Conservation (phyloP, 176 grass and related monocot genomes). For the Urochloa ruziziensis region DNA sequence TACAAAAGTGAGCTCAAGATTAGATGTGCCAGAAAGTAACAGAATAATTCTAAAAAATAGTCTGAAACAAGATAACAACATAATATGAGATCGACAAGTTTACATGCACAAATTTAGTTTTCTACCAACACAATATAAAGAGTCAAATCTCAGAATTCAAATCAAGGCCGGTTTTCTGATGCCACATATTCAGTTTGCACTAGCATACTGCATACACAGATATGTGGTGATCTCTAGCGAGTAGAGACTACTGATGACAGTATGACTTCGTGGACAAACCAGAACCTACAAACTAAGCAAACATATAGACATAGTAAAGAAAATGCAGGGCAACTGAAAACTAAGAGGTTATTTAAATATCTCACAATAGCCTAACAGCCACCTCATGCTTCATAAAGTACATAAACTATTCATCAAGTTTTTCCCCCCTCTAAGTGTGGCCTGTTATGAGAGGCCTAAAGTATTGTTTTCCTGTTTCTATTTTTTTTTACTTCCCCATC, state of each 20-base stretch:
- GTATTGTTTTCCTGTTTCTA: not conserved
- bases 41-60: not conserved
- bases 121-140: not conserved
- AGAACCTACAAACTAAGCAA: not conserved
- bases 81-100: not conserved
- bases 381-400: not conserved
- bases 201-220: not conserved
- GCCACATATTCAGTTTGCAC: not conserved
- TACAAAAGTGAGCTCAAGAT: not conserved
- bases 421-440: not conserved
- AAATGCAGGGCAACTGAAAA: not conserved
- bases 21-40: not conserved
- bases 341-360: not conserved
- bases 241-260: not conserved
- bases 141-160: not conserved
- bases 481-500: not conserved
- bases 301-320: not conserved
- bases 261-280: not conserved
- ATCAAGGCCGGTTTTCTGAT: not conserved
- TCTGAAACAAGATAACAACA: not conserved
- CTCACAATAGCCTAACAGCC: not conserved
- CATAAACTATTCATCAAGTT: not conserved
- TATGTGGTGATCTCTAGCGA: not conserved
- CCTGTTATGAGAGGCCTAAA: not conserved
- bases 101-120: not conserved